A percentile compares a stretch with the other conserved stretches of the same genome.
phyloP scores from a whole-genome alignment of 768 basidiomycete species.

The Suillus discolor region DNA sequence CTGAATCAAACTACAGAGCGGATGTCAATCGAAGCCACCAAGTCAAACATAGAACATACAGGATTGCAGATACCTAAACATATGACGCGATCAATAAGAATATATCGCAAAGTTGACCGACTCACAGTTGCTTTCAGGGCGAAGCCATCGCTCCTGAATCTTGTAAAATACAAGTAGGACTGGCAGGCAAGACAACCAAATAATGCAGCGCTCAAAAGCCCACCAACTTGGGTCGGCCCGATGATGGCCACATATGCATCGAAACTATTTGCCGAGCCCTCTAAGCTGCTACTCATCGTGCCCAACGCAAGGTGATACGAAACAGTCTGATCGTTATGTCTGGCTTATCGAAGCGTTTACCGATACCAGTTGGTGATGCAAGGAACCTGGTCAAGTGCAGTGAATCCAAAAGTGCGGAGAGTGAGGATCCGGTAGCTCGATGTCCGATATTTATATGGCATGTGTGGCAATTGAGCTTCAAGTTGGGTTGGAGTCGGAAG shows the following conservation, averaged over 20 bases:
- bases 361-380: not conserved
- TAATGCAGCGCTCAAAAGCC: conserved; percentile 11
- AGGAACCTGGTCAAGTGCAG: not conserved
- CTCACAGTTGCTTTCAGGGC: conserved; percentile 8
- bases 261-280: not conserved
- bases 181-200: conserved; percentile 19
- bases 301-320: not conserved
- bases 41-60: not conserved
- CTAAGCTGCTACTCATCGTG: not conserved
- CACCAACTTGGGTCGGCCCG: conserved; percentile 18
- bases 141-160: conserved; percentile 10
- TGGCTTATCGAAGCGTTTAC: not conserved
- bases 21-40: not conserved
- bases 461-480: no score
- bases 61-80: conserved; percentile 7
- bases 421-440: not conserved
- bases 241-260: not conserved
- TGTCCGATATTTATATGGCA: not conserved
- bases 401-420: not conserved
- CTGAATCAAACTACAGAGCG: conserved; percentile 5
- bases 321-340: not conserved
- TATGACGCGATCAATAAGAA: not conserved
- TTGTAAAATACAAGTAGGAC: conserved; percentile 16
- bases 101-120: not conserved
- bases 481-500: no score